Percentiles rank a stretch among this genome's conserved stretches.
These are phyloP conservation scores for Raffaelea deltoideospora DNA, from an alignment of 2,329 filamentous ascomycete species.

Conservation along the genomic window DNA sequence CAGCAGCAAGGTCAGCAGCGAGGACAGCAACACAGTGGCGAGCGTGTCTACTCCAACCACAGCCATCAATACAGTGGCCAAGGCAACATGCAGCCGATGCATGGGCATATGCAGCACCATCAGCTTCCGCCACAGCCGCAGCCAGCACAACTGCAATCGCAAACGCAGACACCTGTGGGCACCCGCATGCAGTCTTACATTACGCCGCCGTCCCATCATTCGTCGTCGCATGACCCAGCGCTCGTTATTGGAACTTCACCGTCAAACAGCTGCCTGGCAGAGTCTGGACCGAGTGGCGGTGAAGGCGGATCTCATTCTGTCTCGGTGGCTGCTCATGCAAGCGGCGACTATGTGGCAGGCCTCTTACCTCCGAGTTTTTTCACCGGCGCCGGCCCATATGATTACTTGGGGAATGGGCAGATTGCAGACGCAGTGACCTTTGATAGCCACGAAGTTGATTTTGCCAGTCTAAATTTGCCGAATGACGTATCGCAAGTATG, in stretches of 20 bases:
- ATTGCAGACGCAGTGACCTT: constrained; percentile 47
- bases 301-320: not conserved
- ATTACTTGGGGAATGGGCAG: constrained; percentile 17
- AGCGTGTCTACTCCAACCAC: constrained; percentile 4
- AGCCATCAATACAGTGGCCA: constrained; percentile 7
- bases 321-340: not conserved
- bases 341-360: no score
- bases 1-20: no score
- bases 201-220: constrained; percentile 25
- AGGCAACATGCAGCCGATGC: constrained; percentile 13
- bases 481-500: constrained; percentile 56
- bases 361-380: constrained; percentile 10
- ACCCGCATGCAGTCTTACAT: constrained; percentile 11
- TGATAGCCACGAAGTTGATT: constrained; percentile 63
- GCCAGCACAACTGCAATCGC: constrained; percentile 9
- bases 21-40: no score
- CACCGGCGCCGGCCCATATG: constrained; percentile 13
- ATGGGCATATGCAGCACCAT: no score
- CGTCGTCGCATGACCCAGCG: constrained; percentile 27
- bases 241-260: constrained; percentile 24
- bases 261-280: constrained; percentile 11
- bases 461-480: constrained; percentile 42
- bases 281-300: not conserved
- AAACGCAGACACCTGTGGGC: no score
- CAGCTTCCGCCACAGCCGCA: constrained; percentile 10